phyloP scores from a whole-genome alignment of 495 filamentous ascomycete genomes.

The Talaromyces borbonicus region DNA sequence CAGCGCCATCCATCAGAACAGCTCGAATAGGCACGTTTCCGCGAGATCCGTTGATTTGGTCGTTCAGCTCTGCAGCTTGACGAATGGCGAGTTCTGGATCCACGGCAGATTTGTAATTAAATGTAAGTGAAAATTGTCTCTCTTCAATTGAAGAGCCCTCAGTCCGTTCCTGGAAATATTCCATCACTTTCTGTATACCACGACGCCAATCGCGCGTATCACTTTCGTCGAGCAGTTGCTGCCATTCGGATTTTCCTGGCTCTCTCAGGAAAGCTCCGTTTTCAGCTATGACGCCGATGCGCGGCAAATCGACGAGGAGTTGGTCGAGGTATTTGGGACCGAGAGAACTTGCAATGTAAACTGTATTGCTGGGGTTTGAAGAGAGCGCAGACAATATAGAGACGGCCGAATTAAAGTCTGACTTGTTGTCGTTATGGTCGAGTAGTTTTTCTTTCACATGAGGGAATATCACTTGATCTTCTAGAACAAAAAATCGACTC shows the following conservation, averaged over 20 bases:
- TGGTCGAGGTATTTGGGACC: conserved; percentile 67
- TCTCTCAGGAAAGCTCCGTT: conserved; percentile 74
- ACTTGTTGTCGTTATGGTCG: too few relatives aligned
- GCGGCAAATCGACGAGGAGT: conserved; percentile 51
- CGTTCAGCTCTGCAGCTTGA: conserved; percentile 71
- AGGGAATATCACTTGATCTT: conserved; percentile 70
- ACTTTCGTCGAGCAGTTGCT: conserved; percentile 52
- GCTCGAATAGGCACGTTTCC: conserved; percentile 68
- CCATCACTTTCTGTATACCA: conserved; percentile 59
- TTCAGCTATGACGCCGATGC: conserved; percentile 74
- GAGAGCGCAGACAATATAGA: conserved; percentile 59
- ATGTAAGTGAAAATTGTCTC: conserved; percentile 64
- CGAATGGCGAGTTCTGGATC: conserved; percentile 57
- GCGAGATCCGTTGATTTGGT: conserved; percentile 80
- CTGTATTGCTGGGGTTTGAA: conserved; percentile 56
- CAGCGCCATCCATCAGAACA: conserved; percentile 56
- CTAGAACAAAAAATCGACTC: conserved; percentile 66
- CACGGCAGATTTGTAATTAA: conserved; percentile 64
- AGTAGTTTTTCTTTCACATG: conserved; percentile 52
- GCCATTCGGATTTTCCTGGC: conserved; percentile 49
- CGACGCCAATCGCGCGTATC: conserved; percentile 60
- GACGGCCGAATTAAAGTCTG: conserved; percentile 15
- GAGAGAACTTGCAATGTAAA: conserved; percentile 79
- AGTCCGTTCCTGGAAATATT: conserved; percentile 77
- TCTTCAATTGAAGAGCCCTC: conserved; percentile 73